Conservation (phyloP, 2,329 filamentous ascomycete genomes). For the Arthrobotrys iridis region DNA sequence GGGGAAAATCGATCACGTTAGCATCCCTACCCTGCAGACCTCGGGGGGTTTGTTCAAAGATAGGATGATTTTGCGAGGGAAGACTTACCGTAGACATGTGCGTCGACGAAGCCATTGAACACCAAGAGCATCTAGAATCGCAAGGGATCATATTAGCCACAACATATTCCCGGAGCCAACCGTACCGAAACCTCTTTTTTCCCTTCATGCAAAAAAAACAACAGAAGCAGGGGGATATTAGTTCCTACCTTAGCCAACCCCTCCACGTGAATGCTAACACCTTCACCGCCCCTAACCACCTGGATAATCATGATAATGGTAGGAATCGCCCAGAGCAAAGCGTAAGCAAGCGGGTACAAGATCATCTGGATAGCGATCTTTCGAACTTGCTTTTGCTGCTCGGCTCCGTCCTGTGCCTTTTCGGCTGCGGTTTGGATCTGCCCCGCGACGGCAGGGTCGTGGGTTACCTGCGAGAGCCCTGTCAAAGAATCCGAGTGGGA, state of each 20-base stretch:
- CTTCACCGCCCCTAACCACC: slow-evolving; percentile 24
- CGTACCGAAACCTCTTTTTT: slow-evolving; percentile 29
- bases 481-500: slow-evolving; percentile 24
- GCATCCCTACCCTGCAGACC: slow-evolving; percentile 2
- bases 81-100: slow-evolving; percentile 44
- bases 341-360: slow-evolving; percentile 41
- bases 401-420: slow-evolving; percentile 20
- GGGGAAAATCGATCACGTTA: slow-evolving; percentile 28
- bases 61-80: slow-evolving; percentile 4
- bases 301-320: slow-evolving; percentile 49
- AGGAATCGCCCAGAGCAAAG: slow-evolving; percentile 42
- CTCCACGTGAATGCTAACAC: slow-evolving; percentile 42
- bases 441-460: slow-evolving; percentile 11
- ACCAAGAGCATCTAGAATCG: slow-evolving; percentile 43
- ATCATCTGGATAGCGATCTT: slow-evolving; percentile 51
- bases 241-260: slow-evolving; percentile 40
- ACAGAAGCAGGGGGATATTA: neutral
- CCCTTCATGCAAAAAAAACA: neutral
- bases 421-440: slow-evolving; percentile 25
- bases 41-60: neutral
- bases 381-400: slow-evolving; percentile 34
- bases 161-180: slow-evolving; percentile 48
- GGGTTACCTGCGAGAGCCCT: neutral
- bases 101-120: slow-evolving; percentile 50
- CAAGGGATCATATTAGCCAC: slow-evolving; percentile 37